Evolutionary conservation across 176 grass and related monocot species (phyloP), one percentile per base, ranked within the genome.

Genomic region (Bolboschoenus planiculmis): DNA sequence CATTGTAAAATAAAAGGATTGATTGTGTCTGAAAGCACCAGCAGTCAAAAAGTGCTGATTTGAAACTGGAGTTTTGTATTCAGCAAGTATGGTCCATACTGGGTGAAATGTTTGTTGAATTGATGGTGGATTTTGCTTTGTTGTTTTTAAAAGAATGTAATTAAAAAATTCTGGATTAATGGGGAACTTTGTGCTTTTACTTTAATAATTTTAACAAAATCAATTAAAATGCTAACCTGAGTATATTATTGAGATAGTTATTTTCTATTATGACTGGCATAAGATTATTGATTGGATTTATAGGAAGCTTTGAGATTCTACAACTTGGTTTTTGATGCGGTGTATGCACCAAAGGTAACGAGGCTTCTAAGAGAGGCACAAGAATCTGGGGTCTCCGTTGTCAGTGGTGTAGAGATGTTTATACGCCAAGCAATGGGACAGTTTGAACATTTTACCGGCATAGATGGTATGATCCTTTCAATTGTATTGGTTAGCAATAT

Each of bases 351-450:
- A 21, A 95, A 93, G 82, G 87, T 88, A 83, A 99, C 92, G 3
- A 89, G 91, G 56, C 96, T 99, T 93, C 54, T 99, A 82, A 86
- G 86, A 85, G 96, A 99, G 84, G 96, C 96, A 59, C 57, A 90
- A 81, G 96, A 95, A 81, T 86, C 60, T 78, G 96, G 92, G 81
- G 76, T 88, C 16, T 70, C 87, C 72, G 87, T 90, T 88, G 92
- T 99, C 81, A 99, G 96, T 57, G 96, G 96, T 78, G 85, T 93
- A 40, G 96, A 99, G 79, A 99, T 99, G 96, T 99, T 99, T 79
- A 34, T 93, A 79, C 90, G 96, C 83, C 96, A 95, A 84, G 92
- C 96, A 54, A 87, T 93, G 86, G 87, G 89, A 54, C 96, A 99
- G 75, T 99, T 99, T 80, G 89, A 99, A 86, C 80, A 7, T 84